Evolutionary conservation across 805 yeast species (phyloP).

Genomic region (Yarrowia alimentaria): DNA sequence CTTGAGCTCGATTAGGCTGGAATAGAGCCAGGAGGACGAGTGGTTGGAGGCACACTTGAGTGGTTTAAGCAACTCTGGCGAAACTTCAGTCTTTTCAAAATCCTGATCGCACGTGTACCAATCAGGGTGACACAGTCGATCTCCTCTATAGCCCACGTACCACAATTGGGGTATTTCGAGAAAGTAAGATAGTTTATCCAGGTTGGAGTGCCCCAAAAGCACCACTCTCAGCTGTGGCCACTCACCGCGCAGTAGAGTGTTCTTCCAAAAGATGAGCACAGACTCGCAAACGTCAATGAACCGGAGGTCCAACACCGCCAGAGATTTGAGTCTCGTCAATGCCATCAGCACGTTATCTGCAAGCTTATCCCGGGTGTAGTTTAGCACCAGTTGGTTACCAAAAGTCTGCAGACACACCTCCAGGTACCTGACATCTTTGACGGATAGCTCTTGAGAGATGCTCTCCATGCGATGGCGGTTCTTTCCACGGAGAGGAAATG

Average conservation of each 20-base stretch:
- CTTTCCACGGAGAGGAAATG: slow-evolving; percentile 2
- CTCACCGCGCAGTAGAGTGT: slow-evolving; percentile 16
- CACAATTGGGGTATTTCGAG: slow-evolving; percentile 8
- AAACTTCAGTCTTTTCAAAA: not conserved
- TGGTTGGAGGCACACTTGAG: slow-evolving; percentile 3
- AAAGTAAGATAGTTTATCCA: not conserved
- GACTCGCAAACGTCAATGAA: slow-evolving; percentile 1
- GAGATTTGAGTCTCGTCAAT: not conserved
- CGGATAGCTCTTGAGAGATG: slow-evolving; percentile 8
- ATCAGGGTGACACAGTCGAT: not conserved
- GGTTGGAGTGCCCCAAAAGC: not conserved
- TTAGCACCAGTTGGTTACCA: slow-evolving; percentile 3
- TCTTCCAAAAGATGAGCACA: not conserved
- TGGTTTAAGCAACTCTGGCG: slow-evolving; percentile 3
- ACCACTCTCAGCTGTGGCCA: not conserved
- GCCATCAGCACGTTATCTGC: not conserved
- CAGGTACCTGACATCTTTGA: slow-evolving; percentile 1
- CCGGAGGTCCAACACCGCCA: slow-evolving; percentile 5
- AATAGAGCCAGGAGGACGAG: slow-evolving; percentile 16
- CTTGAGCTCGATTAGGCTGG: slow-evolving; percentile 9
- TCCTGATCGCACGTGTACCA: slow-evolving; percentile 7
- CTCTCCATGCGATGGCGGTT: slow-evolving; percentile 14
- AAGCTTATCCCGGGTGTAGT: slow-evolving; percentile 3
- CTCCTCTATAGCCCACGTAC: slow-evolving; percentile 10
- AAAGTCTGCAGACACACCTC: not conserved